Evolutionary conservation across 192 early-diverging fungal genomes (phyloP).

Genomic region (Entomortierella parvispora): DNA sequence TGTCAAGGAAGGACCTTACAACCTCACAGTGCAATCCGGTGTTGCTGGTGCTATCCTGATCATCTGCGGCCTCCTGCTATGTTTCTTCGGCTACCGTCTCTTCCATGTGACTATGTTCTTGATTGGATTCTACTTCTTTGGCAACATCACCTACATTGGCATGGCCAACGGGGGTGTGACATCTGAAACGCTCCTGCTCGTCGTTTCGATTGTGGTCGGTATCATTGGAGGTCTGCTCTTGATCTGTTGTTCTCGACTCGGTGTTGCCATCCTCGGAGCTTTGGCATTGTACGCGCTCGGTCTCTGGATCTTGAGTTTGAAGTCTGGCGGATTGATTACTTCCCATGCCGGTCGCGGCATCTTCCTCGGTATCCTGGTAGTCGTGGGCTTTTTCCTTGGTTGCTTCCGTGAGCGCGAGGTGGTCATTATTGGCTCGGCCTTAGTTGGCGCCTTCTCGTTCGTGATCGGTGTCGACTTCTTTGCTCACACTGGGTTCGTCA

Average conservation of each 20-base stretch:
- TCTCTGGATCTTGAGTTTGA: conserved; percentile 58
- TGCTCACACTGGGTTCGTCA: conserved; percentile 61
- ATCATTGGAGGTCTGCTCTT: conserved; percentile 42
- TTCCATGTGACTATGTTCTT: conserved; percentile 60
- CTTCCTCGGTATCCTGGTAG: conserved; percentile 44
- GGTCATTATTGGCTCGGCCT: conserved; percentile 59
- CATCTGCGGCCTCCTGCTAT: conserved; percentile 54
- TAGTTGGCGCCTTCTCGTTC: conserved; percentile 61
- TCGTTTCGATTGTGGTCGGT: conserved; percentile 50
- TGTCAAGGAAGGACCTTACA: conserved; percentile 16
- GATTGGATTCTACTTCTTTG: conserved; percentile 62
- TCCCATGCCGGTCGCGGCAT: conserved; percentile 43
- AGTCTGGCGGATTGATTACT: conserved; percentile 39
- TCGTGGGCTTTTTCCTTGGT: conserved; percentile 43
- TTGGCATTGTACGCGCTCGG: conserved; percentile 52
- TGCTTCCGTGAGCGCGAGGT: conserved; percentile 65
- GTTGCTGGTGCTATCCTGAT: conserved; percentile 58
- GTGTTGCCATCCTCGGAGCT: conserved; percentile 49
- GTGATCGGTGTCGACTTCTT: conserved; percentile 67
- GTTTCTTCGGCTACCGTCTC: conserved; percentile 60
- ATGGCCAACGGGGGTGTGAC: conserved; percentile 57
- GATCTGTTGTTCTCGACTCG: conserved; percentile 45
- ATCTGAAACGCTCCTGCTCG: conserved; percentile 43
- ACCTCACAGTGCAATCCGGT: conserved; percentile 49
- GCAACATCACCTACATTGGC: conserved; percentile 58